These are phyloP conservation scores for Zopfochytrium polystomum DNA, from an alignment of 371 early-diverging fungal species.

Conservation along the genomic window DNA sequence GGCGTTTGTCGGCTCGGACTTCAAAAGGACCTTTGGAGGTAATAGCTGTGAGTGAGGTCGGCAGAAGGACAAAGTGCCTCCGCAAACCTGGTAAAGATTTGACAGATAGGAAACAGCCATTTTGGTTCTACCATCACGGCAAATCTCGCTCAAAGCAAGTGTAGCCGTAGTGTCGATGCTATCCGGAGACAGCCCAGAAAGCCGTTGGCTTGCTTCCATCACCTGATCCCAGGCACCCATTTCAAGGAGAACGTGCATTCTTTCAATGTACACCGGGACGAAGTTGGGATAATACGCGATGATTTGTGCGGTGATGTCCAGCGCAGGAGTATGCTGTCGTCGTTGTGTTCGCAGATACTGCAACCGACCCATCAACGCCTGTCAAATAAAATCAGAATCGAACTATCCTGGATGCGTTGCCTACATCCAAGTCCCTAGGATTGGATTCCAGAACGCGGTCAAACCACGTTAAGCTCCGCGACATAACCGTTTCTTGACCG, in stretches of 20 bases:
- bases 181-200: constrained; percentile 33
- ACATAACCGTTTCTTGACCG: constrained; percentile 19
- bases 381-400: constrained; percentile 4
- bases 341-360: constrained; percentile 28
- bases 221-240: constrained; percentile 46
- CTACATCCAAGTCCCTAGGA: constrained; percentile 41
- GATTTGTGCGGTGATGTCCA: constrained; percentile 46
- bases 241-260: constrained; percentile 45
- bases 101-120: constrained; percentile 31
- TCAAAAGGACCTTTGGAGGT: constrained; percentile 21
- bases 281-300: constrained; percentile 40
- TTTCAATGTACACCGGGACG: constrained; percentile 47
- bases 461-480: constrained; percentile 40
- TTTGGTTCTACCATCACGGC: constrained; percentile 36
- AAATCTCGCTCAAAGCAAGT: constrained; percentile 32
- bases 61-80: too few relatives aligned
- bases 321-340: constrained; percentile 35
- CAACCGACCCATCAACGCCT: constrained; percentile 44
- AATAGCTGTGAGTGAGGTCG: too few relatives aligned
- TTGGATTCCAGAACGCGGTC: constrained; percentile 40
- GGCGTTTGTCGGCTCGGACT: constrained; percentile 35
- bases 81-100: constrained; percentile 30
- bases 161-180: constrained; percentile 39
- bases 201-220: constrained; percentile 40
- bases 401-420: background rate